phyloP scores from a whole-genome alignment of 371 early-diverging fungal genomes.

The Cladochytrium tenue region DNA sequence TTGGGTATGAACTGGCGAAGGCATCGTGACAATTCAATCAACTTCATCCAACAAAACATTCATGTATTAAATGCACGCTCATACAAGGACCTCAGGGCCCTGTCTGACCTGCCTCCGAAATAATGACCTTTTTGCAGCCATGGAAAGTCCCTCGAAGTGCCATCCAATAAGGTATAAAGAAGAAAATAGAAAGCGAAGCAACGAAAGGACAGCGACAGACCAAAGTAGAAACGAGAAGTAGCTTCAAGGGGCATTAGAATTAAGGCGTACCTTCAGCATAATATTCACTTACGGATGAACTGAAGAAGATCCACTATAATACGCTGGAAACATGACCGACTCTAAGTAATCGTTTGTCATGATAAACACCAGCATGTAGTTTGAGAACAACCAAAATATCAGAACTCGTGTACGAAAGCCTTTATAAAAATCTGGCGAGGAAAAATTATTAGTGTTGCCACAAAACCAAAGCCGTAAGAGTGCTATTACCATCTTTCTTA shows the following conservation, averaged over 20 bases:
- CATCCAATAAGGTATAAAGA: constrained; percentile 62
- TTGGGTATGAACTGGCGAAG: no score
- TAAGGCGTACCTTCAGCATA: no score
- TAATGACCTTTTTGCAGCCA: no score
- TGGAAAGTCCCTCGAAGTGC: constrained; percentile 8
- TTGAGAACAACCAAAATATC: constrained; percentile 80
- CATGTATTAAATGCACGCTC: no score
- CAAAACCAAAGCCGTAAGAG: neutral
- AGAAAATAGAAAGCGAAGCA: constrained; percentile 73
- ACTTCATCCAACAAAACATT: no score
- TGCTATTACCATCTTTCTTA: constrained; percentile 5
- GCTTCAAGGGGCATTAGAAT: neutral
- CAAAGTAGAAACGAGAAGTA: constrained; percentile 37
- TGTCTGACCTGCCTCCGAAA: no score
- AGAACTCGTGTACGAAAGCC: constrained; percentile 80
- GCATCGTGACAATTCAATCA: no score
- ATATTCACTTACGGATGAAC: constrained; percentile 36
- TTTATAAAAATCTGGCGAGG: constrained; percentile 69
- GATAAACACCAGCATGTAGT: constrained; percentile 68
- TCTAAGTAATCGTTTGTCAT: constrained; percentile 26
- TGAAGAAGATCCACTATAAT: neutral
- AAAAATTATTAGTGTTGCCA: neutral
- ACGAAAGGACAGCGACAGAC: constrained; percentile 69
- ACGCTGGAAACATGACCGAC: constrained; percentile 16
- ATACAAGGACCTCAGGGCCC: no score